These are phyloP conservation scores for Magnolia sinica DNA, from an alignment of 164 flowering plant genomes.

Conservation along the genomic window DNA sequence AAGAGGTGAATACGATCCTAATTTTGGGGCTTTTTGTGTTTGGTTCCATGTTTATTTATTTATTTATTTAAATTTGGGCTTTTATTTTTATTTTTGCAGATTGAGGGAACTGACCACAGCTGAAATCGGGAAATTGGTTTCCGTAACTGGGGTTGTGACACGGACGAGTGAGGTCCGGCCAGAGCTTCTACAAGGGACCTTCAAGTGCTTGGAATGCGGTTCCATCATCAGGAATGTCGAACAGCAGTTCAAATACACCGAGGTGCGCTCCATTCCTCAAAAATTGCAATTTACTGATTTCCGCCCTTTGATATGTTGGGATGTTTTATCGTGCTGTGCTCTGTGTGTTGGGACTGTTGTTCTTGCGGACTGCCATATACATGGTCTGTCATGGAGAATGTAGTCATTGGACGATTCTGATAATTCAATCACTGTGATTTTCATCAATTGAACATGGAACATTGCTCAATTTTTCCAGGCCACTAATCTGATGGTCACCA, in stretches of 20 bases:
- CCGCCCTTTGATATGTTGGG: neutral
- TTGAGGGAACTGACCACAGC: constrained; percentile 76
- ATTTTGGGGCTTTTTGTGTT: neutral
- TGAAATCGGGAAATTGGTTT: constrained; percentile 73
- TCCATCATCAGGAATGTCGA: constrained; percentile 75
- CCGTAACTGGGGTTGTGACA: constrained; percentile 90
- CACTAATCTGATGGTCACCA: neutral
- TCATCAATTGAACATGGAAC: neutral
- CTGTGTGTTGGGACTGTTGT: neutral
- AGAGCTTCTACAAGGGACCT: constrained; percentile 89
- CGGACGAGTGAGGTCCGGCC: constrained; percentile 99
- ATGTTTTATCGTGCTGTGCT: neutral
- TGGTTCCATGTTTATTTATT: neutral
- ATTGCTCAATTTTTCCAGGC: neutral
- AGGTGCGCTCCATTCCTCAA: constrained; percentile 38
- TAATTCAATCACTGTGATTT: neutral
- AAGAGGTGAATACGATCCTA: constrained; percentile 42
- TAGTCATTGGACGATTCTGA: neutral
- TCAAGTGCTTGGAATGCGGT: constrained; percentile 91
- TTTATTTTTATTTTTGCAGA: constrained; percentile 25
- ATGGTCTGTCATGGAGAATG: neutral
- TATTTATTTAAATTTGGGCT: neutral
- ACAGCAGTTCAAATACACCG: constrained; percentile 94
- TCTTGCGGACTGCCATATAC: neutral
- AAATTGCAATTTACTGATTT: neutral